A percentile compares a stretch with the other conserved stretches of the same genome.
Evolutionary conservation across 495 filamentous ascomycete genomes (phyloP).

Genomic region (Elaphomyces granulatus): DNA sequence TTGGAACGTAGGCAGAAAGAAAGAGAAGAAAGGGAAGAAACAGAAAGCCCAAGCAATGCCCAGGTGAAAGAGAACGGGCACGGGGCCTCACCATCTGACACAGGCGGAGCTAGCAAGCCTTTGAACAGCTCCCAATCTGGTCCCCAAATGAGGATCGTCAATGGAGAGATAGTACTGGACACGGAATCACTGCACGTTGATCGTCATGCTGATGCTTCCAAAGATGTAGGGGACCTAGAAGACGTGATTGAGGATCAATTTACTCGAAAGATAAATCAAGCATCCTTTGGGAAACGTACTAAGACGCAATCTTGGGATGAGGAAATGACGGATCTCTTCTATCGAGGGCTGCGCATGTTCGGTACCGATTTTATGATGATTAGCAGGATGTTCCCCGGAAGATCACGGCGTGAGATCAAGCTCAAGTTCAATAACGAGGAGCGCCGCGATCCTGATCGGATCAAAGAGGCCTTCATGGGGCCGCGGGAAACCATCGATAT

Average conservation of each 20-base stretch:
- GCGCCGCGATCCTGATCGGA: constrained; percentile 48
- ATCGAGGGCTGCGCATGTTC: constrained; percentile 68
- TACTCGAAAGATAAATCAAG: constrained; percentile 58
- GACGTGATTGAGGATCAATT: constrained; percentile 67
- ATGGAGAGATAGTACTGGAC: constrained; percentile 75
- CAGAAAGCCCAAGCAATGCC: constrained; percentile 13
- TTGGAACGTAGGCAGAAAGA: constrained; percentile 32
- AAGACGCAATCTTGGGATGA: constrained; percentile 64
- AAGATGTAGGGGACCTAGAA: constrained; percentile 42
- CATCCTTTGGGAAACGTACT: constrained; percentile 55
- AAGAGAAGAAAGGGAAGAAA: constrained; percentile 18
- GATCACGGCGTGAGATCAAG: constrained; percentile 68
- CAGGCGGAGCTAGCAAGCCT: constrained; percentile 6
- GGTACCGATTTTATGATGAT: constrained; percentile 92
- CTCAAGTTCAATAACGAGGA: constrained; percentile 90
- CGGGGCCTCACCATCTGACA: constrained; percentile 7
- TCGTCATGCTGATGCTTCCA: constrained; percentile 52
- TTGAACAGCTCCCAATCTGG: constrained; percentile 23
- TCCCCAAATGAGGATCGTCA: constrained; percentile 55
- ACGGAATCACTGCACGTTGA: constrained; percentile 64
- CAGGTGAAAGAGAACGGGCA: constrained; percentile 20
- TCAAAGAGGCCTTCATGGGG: constrained; percentile 53
- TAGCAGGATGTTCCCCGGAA: constrained; percentile 61
- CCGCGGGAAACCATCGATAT: constrained; percentile 47
- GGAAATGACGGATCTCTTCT: constrained; percentile 69